These are phyloP conservation scores for Coriaria nepalensis DNA, from an alignment of 306 rosid species.

Conservation along the genomic window DNA sequence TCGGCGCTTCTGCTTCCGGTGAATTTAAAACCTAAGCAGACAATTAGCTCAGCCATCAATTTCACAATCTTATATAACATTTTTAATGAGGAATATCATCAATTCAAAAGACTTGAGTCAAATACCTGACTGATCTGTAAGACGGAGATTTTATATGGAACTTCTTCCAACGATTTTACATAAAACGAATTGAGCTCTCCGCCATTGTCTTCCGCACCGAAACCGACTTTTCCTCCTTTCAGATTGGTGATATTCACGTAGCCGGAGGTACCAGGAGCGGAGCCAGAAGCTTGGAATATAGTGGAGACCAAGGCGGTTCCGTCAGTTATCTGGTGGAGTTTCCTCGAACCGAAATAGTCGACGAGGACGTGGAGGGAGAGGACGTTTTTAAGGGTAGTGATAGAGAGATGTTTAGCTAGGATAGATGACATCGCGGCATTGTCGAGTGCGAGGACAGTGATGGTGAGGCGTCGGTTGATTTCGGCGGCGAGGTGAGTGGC, in stretches of 20 bases:
- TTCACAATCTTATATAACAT: neutral
- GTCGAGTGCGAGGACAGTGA: conserved; percentile 81
- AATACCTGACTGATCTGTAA: conserved; percentile 58
- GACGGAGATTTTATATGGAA: conserved; percentile 61
- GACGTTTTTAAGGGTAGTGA: conserved; percentile 54
- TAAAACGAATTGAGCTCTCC: conserved; percentile 45
- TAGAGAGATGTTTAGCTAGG: conserved; percentile 42
- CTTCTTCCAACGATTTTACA: conserved; percentile 55
- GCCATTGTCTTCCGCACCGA: conserved; percentile 47
- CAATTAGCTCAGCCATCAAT: neutral
- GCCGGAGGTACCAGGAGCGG: conserved; percentile 67
- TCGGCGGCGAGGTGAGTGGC: conserved; percentile 83
- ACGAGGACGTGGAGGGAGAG: conserved; percentile 82
- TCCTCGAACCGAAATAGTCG: conserved; percentile 78
- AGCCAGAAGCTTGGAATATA: conserved; percentile 70
- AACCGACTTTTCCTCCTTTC: conserved; percentile 70
- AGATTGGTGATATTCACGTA: conserved; percentile 77
- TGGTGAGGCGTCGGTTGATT: conserved; percentile 85
- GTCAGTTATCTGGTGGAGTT: conserved; percentile 69
- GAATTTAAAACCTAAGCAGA: conserved; percentile 40
- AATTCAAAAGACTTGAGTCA: neutral
- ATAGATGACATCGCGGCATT: conserved; percentile 71
- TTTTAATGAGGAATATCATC: neutral
- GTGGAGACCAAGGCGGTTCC: conserved; percentile 60
- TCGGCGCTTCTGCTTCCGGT: conserved; percentile 90